phyloP scores from a whole-genome alignment of 371 early-diverging fungal species.

The Apophysomyces trapeziformis region DNA sequence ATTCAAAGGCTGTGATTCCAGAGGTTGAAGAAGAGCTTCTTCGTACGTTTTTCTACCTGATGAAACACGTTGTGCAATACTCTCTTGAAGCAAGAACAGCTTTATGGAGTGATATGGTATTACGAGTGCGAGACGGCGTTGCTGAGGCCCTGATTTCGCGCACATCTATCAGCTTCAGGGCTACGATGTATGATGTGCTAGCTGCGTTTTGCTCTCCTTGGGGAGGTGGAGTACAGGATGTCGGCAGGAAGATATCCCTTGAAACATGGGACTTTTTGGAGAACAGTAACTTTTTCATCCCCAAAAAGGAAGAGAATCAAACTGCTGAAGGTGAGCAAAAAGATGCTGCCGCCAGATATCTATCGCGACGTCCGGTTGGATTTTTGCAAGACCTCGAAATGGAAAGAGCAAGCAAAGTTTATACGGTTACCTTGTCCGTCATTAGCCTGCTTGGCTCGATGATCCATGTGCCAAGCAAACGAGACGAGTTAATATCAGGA shows the following conservation, averaged over 20 bases:
- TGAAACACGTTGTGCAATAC: constrained; percentile 48
- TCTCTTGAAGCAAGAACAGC: constrained; percentile 31
- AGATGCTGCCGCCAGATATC: background rate
- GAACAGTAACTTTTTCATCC: constrained; percentile 32
- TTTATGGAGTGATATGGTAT: constrained; percentile 31
- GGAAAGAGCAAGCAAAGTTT: constrained; percentile 65
- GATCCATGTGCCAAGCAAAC: constrained; percentile 60
- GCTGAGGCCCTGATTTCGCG: constrained; percentile 27
- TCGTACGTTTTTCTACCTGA: constrained; percentile 28
- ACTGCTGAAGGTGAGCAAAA: background rate
- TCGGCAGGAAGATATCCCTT: constrained; percentile 32
- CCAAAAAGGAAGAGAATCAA: constrained; percentile 27
- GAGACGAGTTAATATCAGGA: constrained; percentile 41
- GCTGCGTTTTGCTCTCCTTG: constrained; percentile 47
- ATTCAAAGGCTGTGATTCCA: constrained; percentile 20
- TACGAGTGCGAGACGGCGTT: constrained; percentile 16
- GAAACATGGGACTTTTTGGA: constrained; percentile 40
- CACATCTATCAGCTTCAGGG: constrained; percentile 37
- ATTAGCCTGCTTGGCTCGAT: constrained; percentile 75
- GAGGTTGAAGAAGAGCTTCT: constrained; percentile 36
- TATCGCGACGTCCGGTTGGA: constrained; percentile 41
- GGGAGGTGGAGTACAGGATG: constrained; percentile 39
- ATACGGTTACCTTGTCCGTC: constrained; percentile 86
- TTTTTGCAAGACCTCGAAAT: constrained; percentile 36
- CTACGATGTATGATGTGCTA: constrained; percentile 41